A percentile compares a stretch with the other conserved stretches of the same genome.
Evolutionary conservation across 768 basidiomycete genomes (phyloP).

Genomic region (Tylopilus plumbeoviolaceoides): DNA sequence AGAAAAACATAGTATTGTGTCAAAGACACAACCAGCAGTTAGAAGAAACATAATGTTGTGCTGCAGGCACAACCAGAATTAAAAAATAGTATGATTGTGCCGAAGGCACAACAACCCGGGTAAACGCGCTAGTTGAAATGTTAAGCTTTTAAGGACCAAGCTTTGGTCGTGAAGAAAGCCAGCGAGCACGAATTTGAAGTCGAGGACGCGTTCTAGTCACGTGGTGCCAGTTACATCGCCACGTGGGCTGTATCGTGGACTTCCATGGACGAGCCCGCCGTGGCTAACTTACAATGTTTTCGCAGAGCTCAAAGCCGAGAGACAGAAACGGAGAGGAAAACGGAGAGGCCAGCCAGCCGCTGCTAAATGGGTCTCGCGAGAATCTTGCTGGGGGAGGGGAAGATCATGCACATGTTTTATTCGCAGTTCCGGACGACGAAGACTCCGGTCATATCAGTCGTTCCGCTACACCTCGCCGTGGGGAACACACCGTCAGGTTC

Average conservation of each 20-base stretch:
- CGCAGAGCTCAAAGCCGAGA: conserved; percentile 27
- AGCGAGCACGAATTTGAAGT: no score
- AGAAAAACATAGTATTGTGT: no score
- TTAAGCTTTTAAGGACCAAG: no score
- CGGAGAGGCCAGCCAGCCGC: conserved; percentile 51
- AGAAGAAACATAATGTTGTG: no score
- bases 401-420: conserved; percentile 37
- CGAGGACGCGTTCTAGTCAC: conserved; percentile 15
- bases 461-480: conserved; percentile 32
- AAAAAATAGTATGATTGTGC: no score
- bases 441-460: conserved; percentile 40
- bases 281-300: conserved; percentile 25
- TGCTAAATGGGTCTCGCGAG: conserved; percentile 48
- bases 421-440: conserved; percentile 52
- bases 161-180: no score
- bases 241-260: background rate
- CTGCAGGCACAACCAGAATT: no score
- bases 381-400: conserved; percentile 31
- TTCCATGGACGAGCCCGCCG: conserved; percentile 18
- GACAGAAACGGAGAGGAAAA: conserved; percentile 21
- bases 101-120: no score
- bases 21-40: no score
- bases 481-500: conserved; percentile 56
- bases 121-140: no score
- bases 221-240: conserved; percentile 9